Base-by-base conservation (phyloP, 31 red algal species). In the Asparagopsis taxiformis region DNA sequence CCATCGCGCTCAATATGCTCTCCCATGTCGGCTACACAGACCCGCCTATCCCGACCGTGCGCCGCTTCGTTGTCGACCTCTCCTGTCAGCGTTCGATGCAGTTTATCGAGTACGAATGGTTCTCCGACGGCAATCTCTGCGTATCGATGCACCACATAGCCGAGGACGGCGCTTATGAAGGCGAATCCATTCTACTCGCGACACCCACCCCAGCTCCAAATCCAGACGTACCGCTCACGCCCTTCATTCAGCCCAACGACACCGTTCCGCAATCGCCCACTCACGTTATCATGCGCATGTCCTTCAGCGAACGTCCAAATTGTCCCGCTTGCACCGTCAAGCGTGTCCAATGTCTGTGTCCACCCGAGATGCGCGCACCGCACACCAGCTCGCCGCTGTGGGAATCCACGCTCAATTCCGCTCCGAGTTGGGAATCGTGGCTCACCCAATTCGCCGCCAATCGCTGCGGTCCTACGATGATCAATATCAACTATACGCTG, bases 31-130 rank as follows among this genome's bases (percentile, higher is more conserved):
- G 31, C n/a, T 59, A 61, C 51, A 22, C 23, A 20, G 20, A 24
- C 3, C 71, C 71, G 11, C 71, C 71, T 0, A 16, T 26, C 10
- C 63, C 61, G 1, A 49, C 70, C 46, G 31, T 41, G 38, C 77
- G 77, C 2, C 77, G 77, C 19, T 82, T 82, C 25, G 77, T 70
- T 22, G 77, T 82, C 25, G 63, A 82, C 32, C 34, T 82, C 24
- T 68, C 61, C 30, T 55, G 25, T 36, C 77, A 23, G 11, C 39
- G 65, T 19, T 31, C 77, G 8, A 37, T 82, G 15, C 50, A 70
- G 34, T 82, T 82, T 59, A 10, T 82, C 24, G 77, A 82, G 64
- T 82, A 70, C 53, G 65, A 68, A 21, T 82, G 77, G 77, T 63
- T 82, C 54, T 55, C 41, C 11, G 63, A 82, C 31, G 77, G 64